Evolutionary conservation across 164 flowering plant genomes (phyloP), one percentile per base, ranked within the genome.

Genomic region (Chloranthus sessilifolius): DNA sequence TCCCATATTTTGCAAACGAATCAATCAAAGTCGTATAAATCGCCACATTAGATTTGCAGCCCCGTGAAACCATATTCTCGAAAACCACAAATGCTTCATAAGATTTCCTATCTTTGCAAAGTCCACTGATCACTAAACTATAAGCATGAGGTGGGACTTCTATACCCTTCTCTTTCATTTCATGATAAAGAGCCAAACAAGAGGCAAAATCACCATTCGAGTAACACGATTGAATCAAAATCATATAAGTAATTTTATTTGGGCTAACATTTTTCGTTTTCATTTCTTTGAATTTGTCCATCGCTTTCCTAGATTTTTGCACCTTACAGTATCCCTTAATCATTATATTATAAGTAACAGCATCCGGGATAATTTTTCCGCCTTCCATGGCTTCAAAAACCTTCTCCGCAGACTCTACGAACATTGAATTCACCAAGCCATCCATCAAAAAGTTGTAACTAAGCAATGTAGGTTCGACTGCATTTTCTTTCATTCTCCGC

Each of bases 101-200:
- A 31, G 74, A 55, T 58, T 79, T 86, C 38, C 92, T 88, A 7
- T 66, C 75, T 61, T 75, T 89, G 60, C 87, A 81, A 26, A 89
- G 88, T 20, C 88, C 92, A 26, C 81, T 61, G 50, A 89, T 83
- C 55, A 94, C 95, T 44, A 87, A 72, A 62, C 81, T 81, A 65
- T 84, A 94, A 2, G 84, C 95, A 71, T 94, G 99, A 30, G 77
- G 50, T 0, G 96, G 97, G 36, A 94, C 59, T 15, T 89, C 92
- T 59, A 87, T 19, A 1, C 69, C 78, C 56, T 64, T 87, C 66
- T 94, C 99, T 27, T 60, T 80, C 96, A 94, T 87, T 57, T 94
- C 99, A 52, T 69, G 78, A 56, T 81, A 94, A 39, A 94, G 81
- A 34, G 77, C 25, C 67, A 84, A 65, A 70, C 88, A 94, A 47